Percentiles rank a stretch among this genome's conserved stretches.
phyloP scores from a whole-genome alignment of 2,329 filamentous ascomycete genomes.

The Raffaelea deltoideospora region DNA sequence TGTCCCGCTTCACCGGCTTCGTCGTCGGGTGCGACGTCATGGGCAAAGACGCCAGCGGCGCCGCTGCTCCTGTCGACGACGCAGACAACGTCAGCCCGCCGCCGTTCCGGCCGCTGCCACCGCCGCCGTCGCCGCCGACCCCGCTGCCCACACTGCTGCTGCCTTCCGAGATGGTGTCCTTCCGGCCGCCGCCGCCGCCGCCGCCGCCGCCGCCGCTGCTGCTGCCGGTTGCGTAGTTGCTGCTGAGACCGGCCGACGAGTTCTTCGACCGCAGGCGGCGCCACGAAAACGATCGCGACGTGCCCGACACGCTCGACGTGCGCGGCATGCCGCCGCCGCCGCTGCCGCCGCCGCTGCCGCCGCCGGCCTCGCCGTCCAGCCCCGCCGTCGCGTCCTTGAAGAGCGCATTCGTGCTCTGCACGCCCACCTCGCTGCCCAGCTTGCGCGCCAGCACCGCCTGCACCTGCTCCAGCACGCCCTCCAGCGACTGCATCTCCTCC shows the following conservation, averaged over 20 bases:
- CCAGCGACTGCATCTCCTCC: constrained; percentile 85
- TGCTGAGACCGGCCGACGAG: constrained; percentile 47
- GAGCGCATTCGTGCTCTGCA: constrained; percentile 54
- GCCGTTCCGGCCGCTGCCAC: background rate
- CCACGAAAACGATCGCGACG: constrained; percentile 80
- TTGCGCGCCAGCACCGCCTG: constrained; percentile 65
- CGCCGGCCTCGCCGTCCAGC: constrained; percentile 26
- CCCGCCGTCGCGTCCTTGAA: constrained; percentile 53
- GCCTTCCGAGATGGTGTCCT: constrained; percentile 34
- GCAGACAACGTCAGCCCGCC: too few relatives aligned
- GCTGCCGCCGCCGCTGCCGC: constrained; percentile 31
- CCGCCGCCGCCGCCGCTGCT: background rate
- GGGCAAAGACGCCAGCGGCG: constrained; percentile 53
- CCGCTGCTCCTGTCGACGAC: constrained; percentile 17
- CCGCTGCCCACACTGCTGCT: background rate
- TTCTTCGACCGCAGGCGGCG: constrained; percentile 81
- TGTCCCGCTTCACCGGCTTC: constrained; percentile 56
- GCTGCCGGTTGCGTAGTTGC: constrained; percentile 26
- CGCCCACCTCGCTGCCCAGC: constrained; percentile 83
- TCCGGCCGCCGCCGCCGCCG: constrained; percentile 17
- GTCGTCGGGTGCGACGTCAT: constrained; percentile 56
- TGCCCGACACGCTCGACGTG: constrained; percentile 50
- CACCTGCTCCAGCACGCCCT: constrained; percentile 73
- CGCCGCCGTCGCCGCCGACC: background rate
- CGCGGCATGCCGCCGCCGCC: constrained; percentile 33